Evolutionary conservation across 371 early-diverging fungal genomes (phyloP), one percentile per base, ranked within the genome.

Genomic region (Blastocladiella emersonii): DNA sequence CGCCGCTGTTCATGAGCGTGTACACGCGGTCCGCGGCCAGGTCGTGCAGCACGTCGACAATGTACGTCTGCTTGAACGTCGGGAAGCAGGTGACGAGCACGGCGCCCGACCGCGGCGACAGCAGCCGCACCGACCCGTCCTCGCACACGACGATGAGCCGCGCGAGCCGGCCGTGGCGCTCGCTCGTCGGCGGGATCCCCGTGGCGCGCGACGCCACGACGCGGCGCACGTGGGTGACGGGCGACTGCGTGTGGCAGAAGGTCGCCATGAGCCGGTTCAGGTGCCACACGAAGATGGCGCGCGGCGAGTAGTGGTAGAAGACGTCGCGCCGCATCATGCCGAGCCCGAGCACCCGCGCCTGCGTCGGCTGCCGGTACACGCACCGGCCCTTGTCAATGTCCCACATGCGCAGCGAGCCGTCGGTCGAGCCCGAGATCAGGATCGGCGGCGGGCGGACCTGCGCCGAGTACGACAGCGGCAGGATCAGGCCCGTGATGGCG

Each of bases 321-420:
- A 30, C 35, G 43, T 59, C 59, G 32, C 44, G 41, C 10, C 44
- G 37, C 59, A 59, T 59, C 59, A 59, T 59, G n/a, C 41, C 59
- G 37, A 59, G 34, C 15, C 59, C 59, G 30, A 59, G 59, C n/a
- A 59, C 32, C 17, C 21, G 8, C 15, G 7, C 7, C 17, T 59
- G 59, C 25, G 59, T 59, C 37, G 37, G 41, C 25, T 59, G 59
- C 25, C 44, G 59, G 32, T 59, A 59, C n/a, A 59, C 32, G 43
- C 59, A 59, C 15, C 41, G 37, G 37, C 37, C 37, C 41, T 37
- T 59, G n/a, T 59, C 59, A 13, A 59, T 8, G 43, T 59, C 44
- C 59, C 59, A 59, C 30, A 59, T n/a, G 37, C 59, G 59, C 44
- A 59, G 15, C 2, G 37, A 35, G 6, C 59, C 59, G 32, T 59